These are phyloP conservation scores for Cyclotella atomus DNA, from an alignment of 108 stramenopile species.

Conservation along the genomic window DNA sequence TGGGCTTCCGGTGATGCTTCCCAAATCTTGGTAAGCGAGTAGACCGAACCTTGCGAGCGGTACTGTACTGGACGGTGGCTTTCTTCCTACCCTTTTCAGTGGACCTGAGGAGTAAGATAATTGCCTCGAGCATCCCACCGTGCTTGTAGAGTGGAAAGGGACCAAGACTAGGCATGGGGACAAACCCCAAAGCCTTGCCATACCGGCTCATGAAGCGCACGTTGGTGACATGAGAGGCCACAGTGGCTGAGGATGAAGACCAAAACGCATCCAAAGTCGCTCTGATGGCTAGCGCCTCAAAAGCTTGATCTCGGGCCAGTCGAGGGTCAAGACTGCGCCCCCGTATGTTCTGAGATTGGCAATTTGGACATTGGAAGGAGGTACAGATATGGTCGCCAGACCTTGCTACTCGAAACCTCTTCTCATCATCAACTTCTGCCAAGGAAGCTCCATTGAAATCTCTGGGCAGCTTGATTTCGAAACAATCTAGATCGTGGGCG, in stretches of 20 bases:
- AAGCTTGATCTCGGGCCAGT: neutral
- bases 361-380: conserved; percentile 28
- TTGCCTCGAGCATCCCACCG: conserved; percentile 16
- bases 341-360: conserved; percentile 23
- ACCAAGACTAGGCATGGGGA: conserved; percentile 11
- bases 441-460: conserved; percentile 15
- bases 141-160: conserved; percentile 11
- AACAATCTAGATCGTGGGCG: conserved; percentile 15
- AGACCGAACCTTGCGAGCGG: conserved; percentile 4
- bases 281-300: conserved; percentile 6
- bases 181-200: neutral
- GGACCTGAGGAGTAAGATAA: conserved; percentile 8
- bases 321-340: neutral
- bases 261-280: conserved; percentile 39
- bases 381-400: conserved; percentile 17
- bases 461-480: conserved; percentile 2
- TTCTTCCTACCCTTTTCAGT: conserved; percentile 12
- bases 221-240: conserved; percentile 9
- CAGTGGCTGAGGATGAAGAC: conserved; percentile 3
- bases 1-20: conserved; percentile 16
- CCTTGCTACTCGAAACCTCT: neutral
- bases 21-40: conserved; percentile 23
- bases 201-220: conserved; percentile 17
- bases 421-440: conserved; percentile 10
- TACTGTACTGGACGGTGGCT: conserved; percentile 19